Percentiles rank a stretch among this genome's conserved stretches.
Conservation (phyloP, 73 alveolate species). For the Symbiodinium pilosum region DNA sequence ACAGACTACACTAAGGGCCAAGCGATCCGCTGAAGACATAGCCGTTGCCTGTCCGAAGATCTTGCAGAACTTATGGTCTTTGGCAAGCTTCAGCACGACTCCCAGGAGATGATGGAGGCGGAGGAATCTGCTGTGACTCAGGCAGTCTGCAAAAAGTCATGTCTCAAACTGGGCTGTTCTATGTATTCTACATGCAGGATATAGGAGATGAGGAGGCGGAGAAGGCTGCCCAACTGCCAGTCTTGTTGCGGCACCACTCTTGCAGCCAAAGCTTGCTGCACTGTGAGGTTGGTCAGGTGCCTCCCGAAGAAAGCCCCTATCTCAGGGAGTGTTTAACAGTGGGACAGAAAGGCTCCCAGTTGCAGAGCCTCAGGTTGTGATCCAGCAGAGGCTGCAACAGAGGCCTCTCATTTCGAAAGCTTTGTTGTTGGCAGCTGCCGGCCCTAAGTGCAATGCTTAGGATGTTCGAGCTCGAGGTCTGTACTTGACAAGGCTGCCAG, state of each 20-base stretch:
- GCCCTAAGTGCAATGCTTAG: background rate
- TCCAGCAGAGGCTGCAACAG: background rate
- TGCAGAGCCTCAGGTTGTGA: background rate
- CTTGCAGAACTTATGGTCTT: background rate
- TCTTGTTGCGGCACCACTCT: too few species aligned
- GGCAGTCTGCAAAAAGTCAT: background rate
- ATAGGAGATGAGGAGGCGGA: too few species aligned
- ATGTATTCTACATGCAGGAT: too few species aligned
- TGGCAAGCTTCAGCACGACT: background rate
- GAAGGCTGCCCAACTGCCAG: too few species aligned
- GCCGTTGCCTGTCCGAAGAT: constrained; percentile 17
- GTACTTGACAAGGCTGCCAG: constrained; percentile 5
- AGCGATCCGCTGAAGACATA: constrained; percentile 79
- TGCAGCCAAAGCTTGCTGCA: too few species aligned
- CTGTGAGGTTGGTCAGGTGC: too few species aligned
- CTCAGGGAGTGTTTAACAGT: too few species aligned
- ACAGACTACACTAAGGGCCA: constrained; percentile 21
- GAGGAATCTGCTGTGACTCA: background rate
- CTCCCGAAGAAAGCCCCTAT: too few species aligned
- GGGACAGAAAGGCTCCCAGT: too few species aligned
- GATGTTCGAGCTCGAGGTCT: background rate
- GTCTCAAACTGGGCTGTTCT: too few species aligned
- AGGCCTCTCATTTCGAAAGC: background rate
- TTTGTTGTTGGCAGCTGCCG: background rate
- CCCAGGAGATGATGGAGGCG: background rate